These are phyloP conservation scores for Antarctomyces pellizariae DNA, from an alignment of 495 filamentous ascomycete species.

Conservation along the genomic window DNA sequence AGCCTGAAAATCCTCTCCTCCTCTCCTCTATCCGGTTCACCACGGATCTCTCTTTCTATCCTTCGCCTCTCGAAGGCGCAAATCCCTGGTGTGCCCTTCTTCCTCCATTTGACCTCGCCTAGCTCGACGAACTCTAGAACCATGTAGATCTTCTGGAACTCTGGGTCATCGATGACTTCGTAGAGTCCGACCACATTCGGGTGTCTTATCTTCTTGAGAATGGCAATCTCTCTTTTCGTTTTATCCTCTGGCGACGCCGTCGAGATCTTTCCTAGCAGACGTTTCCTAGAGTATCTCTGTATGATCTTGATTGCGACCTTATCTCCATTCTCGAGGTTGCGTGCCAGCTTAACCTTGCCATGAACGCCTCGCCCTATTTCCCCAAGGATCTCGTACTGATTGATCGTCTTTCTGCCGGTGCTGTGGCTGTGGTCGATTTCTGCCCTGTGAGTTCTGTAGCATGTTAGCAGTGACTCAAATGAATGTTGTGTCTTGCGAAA, in stretches of 20 bases:
- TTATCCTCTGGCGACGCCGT: slow-evolving; percentile 56
- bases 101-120: slow-evolving; percentile 85
- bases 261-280: slow-evolving; percentile 61
- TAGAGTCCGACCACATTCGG: slow-evolving; percentile 83
- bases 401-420: slow-evolving; percentile 86
- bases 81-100: slow-evolving; percentile 56
- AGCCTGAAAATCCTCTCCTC: slow-evolving; percentile 35
- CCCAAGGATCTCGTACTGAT: slow-evolving; percentile 88
- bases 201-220: slow-evolving; percentile 92
- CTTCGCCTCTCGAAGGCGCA: slow-evolving; percentile 60
- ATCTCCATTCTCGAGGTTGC: slow-evolving; percentile 51
- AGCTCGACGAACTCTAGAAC: slow-evolving; percentile 84
- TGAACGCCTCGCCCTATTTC: slow-evolving; percentile 90
- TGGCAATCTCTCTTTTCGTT: slow-evolving; percentile 91
- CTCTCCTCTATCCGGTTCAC: slow-evolving; percentile 34
- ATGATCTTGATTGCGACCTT: slow-evolving; percentile 97
- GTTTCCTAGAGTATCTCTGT: slow-evolving; percentile 76
- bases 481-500: slow-evolving; percentile 10
- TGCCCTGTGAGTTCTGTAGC: slow-evolving; percentile 51
- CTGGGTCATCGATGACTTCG: slow-evolving; percentile 93
- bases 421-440: slow-evolving; percentile 69
- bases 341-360: slow-evolving; percentile 87
- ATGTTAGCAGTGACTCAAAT: slow-evolving; percentile 2
- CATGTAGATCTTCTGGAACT: slow-evolving; percentile 92
- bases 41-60: slow-evolving; percentile 43